Evolutionary conservation across 805 yeast genomes (phyloP).

Genomic region (Cyberlindnera galapagoensis): DNA sequence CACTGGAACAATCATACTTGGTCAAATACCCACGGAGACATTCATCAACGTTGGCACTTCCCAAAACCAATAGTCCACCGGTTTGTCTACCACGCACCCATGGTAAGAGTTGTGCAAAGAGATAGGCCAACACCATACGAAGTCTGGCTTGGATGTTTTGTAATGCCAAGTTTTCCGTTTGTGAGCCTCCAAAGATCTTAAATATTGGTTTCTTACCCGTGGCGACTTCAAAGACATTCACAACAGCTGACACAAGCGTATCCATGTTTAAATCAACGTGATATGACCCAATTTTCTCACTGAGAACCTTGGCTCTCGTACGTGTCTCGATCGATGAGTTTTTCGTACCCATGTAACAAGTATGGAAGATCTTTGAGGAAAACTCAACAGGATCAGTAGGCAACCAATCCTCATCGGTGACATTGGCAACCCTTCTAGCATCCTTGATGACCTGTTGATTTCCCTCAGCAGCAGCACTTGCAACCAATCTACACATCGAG

Average conservation of each 20-base stretch:
- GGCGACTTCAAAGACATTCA: conserved; percentile 73
- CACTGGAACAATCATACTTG: conserved; percentile 94
- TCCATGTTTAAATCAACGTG: conserved; percentile 95
- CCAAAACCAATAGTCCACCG: conserved; percentile 80
- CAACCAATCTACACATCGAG: conserved; percentile 88
- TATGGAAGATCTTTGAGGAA: conserved; percentile 71
- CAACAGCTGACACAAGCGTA: conserved; percentile 64
- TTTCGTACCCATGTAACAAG: conserved; percentile 93
- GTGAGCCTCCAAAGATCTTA: conserved; percentile 90
- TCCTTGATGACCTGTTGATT: conserved; percentile 73
- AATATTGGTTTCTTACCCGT: conserved; percentile 87
- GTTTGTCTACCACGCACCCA: conserved; percentile 76
- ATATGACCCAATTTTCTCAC: conserved; percentile 74
- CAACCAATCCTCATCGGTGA: conserved; percentile 42
- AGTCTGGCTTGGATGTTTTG: conserved; percentile 96
- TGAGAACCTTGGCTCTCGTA: conserved; percentile 68
- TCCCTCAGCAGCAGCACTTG: conserved; percentile 59
- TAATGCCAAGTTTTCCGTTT: conserved; percentile 84
- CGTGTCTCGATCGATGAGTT: conserved; percentile 90
- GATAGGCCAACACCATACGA: conserved; percentile 89
- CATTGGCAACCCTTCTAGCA: conserved; percentile 60
- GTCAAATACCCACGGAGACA: conserved; percentile 93
- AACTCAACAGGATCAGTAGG: conserved; percentile 76
- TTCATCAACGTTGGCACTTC: conserved; percentile 97
- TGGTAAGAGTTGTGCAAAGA: conserved; percentile 91